Conservation (phyloP, 2,329 filamentous ascomycete species). For the Orbilia javanica region DNA sequence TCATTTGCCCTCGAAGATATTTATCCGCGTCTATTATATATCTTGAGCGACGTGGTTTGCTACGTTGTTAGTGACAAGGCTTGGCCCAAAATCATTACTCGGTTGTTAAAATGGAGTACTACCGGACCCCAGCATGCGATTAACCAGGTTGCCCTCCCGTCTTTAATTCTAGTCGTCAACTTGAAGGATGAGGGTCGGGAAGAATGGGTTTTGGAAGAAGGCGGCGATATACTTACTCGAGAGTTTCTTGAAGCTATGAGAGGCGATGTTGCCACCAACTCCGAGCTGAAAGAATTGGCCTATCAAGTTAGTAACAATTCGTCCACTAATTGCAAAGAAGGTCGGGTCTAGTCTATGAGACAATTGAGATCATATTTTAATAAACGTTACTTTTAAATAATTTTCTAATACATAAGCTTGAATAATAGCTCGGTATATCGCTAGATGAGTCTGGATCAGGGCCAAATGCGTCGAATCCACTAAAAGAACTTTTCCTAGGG, state of each 20-base stretch:
- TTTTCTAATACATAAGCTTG: no score
- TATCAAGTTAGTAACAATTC: neutral
- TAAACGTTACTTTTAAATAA: neutral
- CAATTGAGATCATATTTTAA: no score
- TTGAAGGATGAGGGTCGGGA: neutral
- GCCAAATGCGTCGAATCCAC: neutral
- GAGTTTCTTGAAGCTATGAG: neutral
- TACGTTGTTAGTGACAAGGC: neutral
- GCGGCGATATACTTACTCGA: neutral
- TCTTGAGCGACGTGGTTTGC: constrained; percentile 38
- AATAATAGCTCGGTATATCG: neutral
- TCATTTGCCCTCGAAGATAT: neutral
- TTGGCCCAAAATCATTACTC: neutral
- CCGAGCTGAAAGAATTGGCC: neutral
- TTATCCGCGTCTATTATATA: constrained; percentile 38
- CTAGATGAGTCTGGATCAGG: neutral
- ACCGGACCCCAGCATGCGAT: constrained; percentile 16
- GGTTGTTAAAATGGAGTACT: constrained; percentile 21
- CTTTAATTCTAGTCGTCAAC: constrained; percentile 32
- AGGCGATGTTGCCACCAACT: neutral
- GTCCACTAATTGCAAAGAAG: no score
- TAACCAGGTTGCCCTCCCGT: constrained; percentile 28
- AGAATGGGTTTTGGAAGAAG: neutral
- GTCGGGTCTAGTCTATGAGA: no score
- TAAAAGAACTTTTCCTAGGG: neutral